Evolutionary conservation across 306 rosid species (phyloP), one percentile per base, ranked within the genome.

Genomic region (Malus fusca): DNA sequence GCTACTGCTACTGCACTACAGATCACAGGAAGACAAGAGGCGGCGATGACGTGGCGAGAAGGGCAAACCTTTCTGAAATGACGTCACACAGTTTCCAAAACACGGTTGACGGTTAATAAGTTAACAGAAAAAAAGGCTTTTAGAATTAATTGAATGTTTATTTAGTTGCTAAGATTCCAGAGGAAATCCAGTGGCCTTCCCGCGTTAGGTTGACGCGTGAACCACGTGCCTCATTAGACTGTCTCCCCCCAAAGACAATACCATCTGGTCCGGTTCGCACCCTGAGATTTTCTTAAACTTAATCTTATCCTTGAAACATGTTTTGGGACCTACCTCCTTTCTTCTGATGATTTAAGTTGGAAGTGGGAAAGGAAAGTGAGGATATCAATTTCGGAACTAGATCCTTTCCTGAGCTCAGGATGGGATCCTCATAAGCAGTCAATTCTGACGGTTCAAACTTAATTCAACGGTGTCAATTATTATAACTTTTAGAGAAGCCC

Each of bases 101-200:
- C 88, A 68, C 90, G 87, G 86, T 67, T 84, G 88, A 84, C 88
- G 83, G 92, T 90, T 88, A 77, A 35, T 82, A 79, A 12, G 9
- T 23, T 60, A 63, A 63, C 67, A 2, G 6, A 30, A 30, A 6
- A 48, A 15, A 48, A 48, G 30, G 67, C 42, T 26, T 62, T 63
- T 28, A 0, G 37, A 5, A 48, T 48, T 48, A 1, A 1, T 48
- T 4, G 6, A 48, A 48, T 18, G 55, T 15, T 48, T 48, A 14
- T 14, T 14, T 26, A 2, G 51, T 6, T 52, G 2, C 17, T 3
- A 43, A 31, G 26, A 33, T 25, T 26, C 37, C 42, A 21, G 31
- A 4, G 17, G 14, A 18, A 18, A 40, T 65, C 48, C 30, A 25
- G 69, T 69, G 74, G 73, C n/a, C 56, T 74, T 46, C 2, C 82